These are phyloP conservation scores for Triangularia setosa DNA, from an alignment of 2,329 filamentous ascomycete species.

Conservation along the genomic window DNA sequence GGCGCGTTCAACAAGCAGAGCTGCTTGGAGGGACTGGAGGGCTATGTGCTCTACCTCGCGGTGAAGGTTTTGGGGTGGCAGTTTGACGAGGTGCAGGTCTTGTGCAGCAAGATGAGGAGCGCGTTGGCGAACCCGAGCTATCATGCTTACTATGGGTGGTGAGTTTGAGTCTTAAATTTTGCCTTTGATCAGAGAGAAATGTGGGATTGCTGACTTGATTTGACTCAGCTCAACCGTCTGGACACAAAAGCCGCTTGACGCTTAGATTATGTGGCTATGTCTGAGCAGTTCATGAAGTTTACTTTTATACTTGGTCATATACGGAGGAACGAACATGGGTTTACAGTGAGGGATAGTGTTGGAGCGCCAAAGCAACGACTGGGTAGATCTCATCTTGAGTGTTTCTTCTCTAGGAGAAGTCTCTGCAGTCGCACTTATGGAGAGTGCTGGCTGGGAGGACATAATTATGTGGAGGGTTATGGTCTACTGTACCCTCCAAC, in stretches of 20 bases:
- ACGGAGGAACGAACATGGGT: background rate
- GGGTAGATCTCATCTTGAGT: too few species aligned
- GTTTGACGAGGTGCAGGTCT: constrained; percentile 13
- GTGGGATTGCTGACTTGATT: too few species aligned
- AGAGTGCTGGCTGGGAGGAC: too few species aligned
- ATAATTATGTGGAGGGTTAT: too few species aligned
- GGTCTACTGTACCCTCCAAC: too few species aligned
- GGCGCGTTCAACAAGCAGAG: constrained; percentile 6
- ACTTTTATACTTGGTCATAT: background rate
- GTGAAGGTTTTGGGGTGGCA: constrained; percentile 14
- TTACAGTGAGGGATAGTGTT: background rate
- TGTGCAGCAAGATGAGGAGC: constrained; percentile 6
- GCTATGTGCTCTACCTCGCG: constrained; percentile 16
- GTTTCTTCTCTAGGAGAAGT: too few species aligned
- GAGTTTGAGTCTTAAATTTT: background rate
- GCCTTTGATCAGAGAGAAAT: too few species aligned
- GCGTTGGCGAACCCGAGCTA: background rate
- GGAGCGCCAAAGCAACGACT: too few species aligned
- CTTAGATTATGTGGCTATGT: background rate
- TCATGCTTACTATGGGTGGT: background rate
- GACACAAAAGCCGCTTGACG: background rate
- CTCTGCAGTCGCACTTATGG: too few species aligned
- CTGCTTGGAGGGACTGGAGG: constrained; percentile 8
- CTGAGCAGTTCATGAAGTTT: background rate
- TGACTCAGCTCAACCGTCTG: background rate